phyloP scores from a whole-genome alignment of 2,329 filamentous ascomycete species.

The Fusarium buharicum region DNA sequence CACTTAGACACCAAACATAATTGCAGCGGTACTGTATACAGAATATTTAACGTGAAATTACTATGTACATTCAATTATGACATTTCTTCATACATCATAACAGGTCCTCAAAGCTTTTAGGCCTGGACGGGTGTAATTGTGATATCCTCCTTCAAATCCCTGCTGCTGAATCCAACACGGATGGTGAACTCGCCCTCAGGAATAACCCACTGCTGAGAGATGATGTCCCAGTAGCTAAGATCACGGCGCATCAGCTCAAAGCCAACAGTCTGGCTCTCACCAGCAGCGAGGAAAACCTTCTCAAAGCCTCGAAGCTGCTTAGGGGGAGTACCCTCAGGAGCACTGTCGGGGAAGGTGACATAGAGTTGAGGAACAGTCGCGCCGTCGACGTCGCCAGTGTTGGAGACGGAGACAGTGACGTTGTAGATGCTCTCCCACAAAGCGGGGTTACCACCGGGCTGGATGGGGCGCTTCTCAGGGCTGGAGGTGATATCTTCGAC shows the following conservation, averaged over 20 bases:
- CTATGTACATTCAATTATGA: conserved; percentile 10
- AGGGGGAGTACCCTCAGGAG: conserved; percentile 58
- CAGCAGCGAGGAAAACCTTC: conserved; percentile 57
- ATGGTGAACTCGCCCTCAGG: conserved; percentile 43
- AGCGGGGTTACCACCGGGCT: conserved; percentile 66
- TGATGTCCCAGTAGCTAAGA: conserved; percentile 60
- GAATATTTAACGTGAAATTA: conserved; percentile 4
- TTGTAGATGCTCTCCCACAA: conserved; percentile 64
- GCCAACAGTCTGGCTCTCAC: conserved; percentile 52
- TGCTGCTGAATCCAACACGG: conserved; percentile 46
- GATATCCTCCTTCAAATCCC: conserved; percentile 40
- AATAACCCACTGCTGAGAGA: conserved; percentile 55
- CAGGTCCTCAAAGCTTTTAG: conserved; percentile 6
- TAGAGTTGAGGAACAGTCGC: conserved; percentile 67
- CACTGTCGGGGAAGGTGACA: conserved; percentile 54
- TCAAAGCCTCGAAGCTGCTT: conserved; percentile 63
- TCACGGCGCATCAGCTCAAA: conserved; percentile 62
- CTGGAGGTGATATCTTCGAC: conserved; percentile 42
- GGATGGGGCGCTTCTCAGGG: conserved; percentile 44
- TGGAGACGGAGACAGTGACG: conserved; percentile 59
- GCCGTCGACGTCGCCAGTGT: conserved; percentile 61
- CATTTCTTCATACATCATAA: conserved; percentile 38
- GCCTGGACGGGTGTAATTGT: conserved; percentile 37
- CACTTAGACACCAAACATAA: too few species aligned
- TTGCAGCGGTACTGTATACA: background rate